Evolutionary conservation across 345 rosid genomes (phyloP).

Genomic region (Rhizophora mangle): DNA sequence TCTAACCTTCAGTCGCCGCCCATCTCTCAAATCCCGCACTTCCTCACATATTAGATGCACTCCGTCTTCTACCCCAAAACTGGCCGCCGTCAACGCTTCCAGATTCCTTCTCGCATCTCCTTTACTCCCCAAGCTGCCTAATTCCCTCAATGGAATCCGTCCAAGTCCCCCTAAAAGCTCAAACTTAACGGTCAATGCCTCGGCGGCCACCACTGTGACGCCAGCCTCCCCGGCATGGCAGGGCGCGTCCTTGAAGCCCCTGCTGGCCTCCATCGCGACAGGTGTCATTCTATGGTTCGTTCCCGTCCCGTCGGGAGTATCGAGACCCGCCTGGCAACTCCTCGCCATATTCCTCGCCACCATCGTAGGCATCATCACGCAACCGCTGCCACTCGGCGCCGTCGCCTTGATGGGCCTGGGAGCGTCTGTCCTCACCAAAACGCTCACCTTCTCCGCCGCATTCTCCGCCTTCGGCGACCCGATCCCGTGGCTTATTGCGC

Average conservation of each 20-base stretch:
- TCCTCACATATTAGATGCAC: constrained; percentile 26
- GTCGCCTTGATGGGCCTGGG: constrained; percentile 90
- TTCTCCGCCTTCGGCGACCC: constrained; percentile 99
- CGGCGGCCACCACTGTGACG: constrained; percentile 30
- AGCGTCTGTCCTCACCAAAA: constrained; percentile 88
- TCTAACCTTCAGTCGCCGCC: constrained; percentile 32
- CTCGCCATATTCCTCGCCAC: constrained; percentile 98
- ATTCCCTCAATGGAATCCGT: constrained; percentile 12
- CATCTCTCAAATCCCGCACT: constrained; percentile 47
- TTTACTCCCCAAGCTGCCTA: constrained; percentile 20
- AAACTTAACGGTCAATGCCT: constrained; percentile 33
- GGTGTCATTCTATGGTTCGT: constrained; percentile 87
- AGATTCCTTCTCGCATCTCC: not conserved
- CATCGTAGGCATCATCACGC: constrained; percentile 95
- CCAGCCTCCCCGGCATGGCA: constrained; percentile 62
- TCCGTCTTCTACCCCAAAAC: constrained; percentile 10
- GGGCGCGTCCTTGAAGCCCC: constrained; percentile 83
- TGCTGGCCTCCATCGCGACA: constrained; percentile 80
- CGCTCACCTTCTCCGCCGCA: constrained; percentile 84
- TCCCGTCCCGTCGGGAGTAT: constrained; percentile 83
- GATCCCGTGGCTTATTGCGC: constrained; percentile 97
- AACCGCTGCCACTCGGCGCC: constrained; percentile 95
- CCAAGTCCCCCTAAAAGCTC: not conserved
- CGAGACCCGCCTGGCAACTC: constrained; percentile 85
- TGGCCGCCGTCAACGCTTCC: not conserved